Conservation (phyloP, 495 filamentous ascomycete species). For the Diplogelasinospora grovesii region DNA sequence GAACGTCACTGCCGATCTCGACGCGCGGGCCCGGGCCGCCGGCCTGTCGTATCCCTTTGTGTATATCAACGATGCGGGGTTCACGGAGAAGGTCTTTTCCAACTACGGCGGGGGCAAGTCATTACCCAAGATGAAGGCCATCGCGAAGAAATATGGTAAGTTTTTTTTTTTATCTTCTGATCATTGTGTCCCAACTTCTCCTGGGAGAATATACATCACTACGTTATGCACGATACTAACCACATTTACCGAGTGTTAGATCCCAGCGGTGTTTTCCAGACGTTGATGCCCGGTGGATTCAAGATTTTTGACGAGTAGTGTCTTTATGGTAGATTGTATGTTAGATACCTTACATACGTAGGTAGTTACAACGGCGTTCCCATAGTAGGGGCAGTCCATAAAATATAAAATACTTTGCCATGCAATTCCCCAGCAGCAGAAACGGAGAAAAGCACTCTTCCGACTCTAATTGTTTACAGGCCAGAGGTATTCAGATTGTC, state of each 20-base stretch:
- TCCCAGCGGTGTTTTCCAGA: neutral
- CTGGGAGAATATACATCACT: neutral
- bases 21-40: neutral
- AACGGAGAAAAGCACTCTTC: too few relatives aligned
- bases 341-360: too few relatives aligned
- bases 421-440: too few relatives aligned
- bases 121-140: neutral
- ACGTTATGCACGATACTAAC: neutral
- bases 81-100: neutral
- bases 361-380: too few relatives aligned
- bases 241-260: neutral
- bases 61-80: neutral
- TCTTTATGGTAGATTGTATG: too few relatives aligned
- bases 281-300: neutral
- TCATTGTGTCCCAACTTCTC: too few relatives aligned
- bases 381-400: too few relatives aligned
- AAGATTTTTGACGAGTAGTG: too few relatives aligned
- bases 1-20: neutral
- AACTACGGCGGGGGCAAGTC: neutral
- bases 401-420: too few relatives aligned
- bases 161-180: too few relatives aligned
- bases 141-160: slow-evolving; percentile 1
- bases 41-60: slow-evolving; percentile 1
- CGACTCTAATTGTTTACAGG: too few relatives aligned
- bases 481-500: too few relatives aligned